Percentiles rank a stretch among this genome's conserved stretches.
Evolutionary conservation across 148 eudicot genomes (phyloP).

Genomic region (Diospyros lotus): DNA sequence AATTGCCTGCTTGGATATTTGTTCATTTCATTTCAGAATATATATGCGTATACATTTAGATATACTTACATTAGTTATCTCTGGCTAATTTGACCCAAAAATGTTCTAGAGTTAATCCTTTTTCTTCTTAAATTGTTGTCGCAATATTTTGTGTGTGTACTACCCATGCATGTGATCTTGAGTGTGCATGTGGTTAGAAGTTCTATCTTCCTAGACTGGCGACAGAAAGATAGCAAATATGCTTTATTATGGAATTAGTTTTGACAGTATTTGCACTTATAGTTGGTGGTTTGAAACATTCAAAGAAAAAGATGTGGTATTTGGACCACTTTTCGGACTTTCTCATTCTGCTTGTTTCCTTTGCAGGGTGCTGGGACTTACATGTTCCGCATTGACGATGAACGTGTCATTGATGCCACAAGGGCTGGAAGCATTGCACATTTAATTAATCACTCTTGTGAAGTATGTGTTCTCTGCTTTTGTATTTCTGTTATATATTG

Average conservation of each 20-base stretch:
- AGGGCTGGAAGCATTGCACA: constrained; percentile 98
- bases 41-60: background rate
- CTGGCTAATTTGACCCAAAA: background rate
- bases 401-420: constrained; percentile 96
- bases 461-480: constrained; percentile 41
- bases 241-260: background rate
- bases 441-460: constrained; percentile 95
- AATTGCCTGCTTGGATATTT: background rate
- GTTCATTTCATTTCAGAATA: background rate
- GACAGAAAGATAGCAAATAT: background rate
- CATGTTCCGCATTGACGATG: constrained; percentile 93
- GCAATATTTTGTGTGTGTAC: background rate
- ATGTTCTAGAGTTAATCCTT: background rate
- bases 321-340: background rate
- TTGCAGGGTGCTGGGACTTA: constrained; percentile 99
- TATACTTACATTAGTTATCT: background rate
- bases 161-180: background rate
- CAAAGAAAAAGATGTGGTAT: background rate
- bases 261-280: background rate
- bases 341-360: constrained; percentile 4
- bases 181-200: background rate
- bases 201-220: background rate
- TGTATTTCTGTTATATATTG: background rate
- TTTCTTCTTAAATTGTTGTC: no score
- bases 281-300: background rate